These are phyloP conservation scores for Penicillium daleae DNA, from an alignment of 495 filamentous ascomycete genomes.

Conservation along the genomic window DNA sequence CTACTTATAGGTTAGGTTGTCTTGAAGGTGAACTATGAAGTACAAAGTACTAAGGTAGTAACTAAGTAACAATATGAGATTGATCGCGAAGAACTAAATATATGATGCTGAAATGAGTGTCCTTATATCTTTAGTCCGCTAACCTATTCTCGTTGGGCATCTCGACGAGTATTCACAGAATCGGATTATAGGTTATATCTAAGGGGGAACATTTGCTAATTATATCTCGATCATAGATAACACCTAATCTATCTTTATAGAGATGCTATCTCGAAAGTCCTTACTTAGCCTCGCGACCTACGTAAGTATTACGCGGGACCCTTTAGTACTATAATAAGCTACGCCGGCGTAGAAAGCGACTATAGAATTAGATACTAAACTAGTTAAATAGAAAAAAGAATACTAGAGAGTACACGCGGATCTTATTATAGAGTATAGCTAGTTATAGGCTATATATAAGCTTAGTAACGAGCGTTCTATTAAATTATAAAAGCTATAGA, in stretches of 20 bases:
- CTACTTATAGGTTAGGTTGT: no score
- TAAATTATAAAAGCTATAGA: neutral
- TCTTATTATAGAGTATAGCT: neutral
- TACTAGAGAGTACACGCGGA: neutral
- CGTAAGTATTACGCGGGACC: neutral
- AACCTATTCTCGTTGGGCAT: neutral
- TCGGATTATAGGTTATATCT: neutral
- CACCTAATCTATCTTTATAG: neutral
- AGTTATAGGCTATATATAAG: neutral
- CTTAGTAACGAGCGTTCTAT: neutral
- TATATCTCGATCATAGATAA: neutral
- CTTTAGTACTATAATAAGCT: neutral
- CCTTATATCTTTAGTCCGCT: neutral
- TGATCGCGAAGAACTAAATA: no score
- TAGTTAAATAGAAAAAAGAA: neutral
- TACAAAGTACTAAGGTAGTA: no score
- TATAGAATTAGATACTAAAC: neutral
- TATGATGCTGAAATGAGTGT: no score
- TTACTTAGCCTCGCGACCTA: neutral
- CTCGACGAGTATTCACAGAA: neutral
- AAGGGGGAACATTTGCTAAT: neutral
- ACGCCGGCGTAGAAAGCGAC: neutral
- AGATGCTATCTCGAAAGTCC: neutral
- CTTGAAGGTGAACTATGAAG: no score
- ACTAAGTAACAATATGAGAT: no score